Evolutionary conservation across 768 basidiomycete species (phyloP), one percentile per base, ranked within the genome.

Genomic region (Boletus eberwhitei): DNA sequence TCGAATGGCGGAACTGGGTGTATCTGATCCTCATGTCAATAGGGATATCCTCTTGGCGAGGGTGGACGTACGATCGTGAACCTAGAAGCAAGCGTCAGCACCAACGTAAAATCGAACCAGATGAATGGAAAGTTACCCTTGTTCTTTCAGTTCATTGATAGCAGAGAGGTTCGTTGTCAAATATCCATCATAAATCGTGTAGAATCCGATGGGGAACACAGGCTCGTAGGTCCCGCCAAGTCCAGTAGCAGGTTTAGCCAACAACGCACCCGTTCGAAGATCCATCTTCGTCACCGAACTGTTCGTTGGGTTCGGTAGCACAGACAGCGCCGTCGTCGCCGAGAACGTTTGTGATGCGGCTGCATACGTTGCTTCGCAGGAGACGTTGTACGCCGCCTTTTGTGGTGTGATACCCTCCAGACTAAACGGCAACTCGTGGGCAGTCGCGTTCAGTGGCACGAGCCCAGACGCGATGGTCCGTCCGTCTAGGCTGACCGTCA

Each of bases 1-100:
- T 77, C 76, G 55, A 86, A 90, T 0, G 79, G 69, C 0, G 90
- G 89, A 5, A 89, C 73, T 2, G 87, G 85, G 61, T 92, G 90
- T 17, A 91, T 77, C 84, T 79, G 48, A 29, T 50, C 7, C 42
- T 39, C 12, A 3, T 1, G 53, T 60, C 53, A 60, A 36, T 8
- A 48, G 5, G 0, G 49, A 36, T 8, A n/a, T 29, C 6, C n/a
- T 26, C 34, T 8, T 8, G 29, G 29, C 7, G 5, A 34, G 21
- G 17, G 19, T 31, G 38, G 16, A 69, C 73, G 31, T 62, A 78
- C 77, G 29, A 79, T 67, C 22, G 57, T 58, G 35, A 59, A 59
- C 14, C 59, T 61, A 31, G 26, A 32, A 29, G 26, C 31, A 45
- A 29, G 35, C 4, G 8, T 66, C 21, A 61, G 53, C 21, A 12